Percentiles rank a stretch among this genome's conserved stretches.
Evolutionary conservation across 2,329 filamentous ascomycete species (phyloP).

Genomic region (Colletotrichum tanaceti): DNA sequence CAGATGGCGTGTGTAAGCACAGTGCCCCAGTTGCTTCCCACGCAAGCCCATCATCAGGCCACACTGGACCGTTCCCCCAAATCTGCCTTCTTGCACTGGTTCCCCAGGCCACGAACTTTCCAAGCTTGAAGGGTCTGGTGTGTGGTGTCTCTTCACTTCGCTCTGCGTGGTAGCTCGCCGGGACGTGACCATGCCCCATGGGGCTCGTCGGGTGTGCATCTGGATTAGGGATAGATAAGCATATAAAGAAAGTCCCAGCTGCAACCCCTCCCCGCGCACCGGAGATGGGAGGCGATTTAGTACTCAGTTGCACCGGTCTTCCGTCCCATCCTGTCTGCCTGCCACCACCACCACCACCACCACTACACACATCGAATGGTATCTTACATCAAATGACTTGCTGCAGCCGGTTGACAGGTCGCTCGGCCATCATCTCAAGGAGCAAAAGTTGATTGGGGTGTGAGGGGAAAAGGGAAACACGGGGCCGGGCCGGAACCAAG

Average conservation of each 20-base stretch:
- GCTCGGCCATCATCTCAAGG: slow-evolving; percentile 1
- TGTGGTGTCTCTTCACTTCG: slow-evolving; percentile 18
- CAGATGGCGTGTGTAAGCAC: neutral
- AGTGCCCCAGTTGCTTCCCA: neutral
- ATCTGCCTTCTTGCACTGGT: slow-evolving; percentile 29
- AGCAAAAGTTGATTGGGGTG: slow-evolving; percentile 4
- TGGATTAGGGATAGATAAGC: neutral
- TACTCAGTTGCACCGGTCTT: slow-evolving; percentile 14
- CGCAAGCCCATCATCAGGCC: slow-evolving; percentile 28
- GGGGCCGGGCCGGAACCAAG: slow-evolving; percentile 34
- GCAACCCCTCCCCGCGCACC: slow-evolving; percentile 16
- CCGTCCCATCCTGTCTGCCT: slow-evolving; percentile 27
- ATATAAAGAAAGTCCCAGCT: neutral
- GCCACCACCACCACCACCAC: slow-evolving; percentile 6
- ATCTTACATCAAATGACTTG: neutral
- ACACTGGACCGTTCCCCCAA: slow-evolving; percentile 33
- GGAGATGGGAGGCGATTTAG: slow-evolving; percentile 23
- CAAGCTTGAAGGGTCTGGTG: slow-evolving; percentile 3
- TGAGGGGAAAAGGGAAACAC: slow-evolving; percentile 15
- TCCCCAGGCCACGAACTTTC: slow-evolving; percentile 20
- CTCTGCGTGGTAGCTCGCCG: slow-evolving; percentile 16
- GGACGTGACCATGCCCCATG: slow-evolving; percentile 7
- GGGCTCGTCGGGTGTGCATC: neutral
- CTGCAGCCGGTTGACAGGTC: slow-evolving; percentile 10
- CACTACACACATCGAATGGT: neutral